Conservation (phyloP, 352 stramenopile genomes). For the Pythium aristosporum region DNA sequence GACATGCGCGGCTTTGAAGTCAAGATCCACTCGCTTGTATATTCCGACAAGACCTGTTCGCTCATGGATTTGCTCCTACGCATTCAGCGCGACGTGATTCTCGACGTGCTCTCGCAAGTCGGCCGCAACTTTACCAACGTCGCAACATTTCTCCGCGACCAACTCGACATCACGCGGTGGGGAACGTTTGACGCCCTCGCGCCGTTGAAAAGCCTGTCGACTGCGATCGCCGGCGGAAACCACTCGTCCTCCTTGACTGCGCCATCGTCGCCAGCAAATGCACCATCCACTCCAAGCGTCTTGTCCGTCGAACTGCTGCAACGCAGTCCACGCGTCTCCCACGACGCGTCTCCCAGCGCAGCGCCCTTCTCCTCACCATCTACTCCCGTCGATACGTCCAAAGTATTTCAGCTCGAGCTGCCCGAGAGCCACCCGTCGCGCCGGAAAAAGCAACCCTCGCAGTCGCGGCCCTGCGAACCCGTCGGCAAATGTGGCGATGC, state of each 20-base stretch:
- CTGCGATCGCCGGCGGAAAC: conserved; percentile 25
- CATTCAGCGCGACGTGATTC: conserved; percentile 75
- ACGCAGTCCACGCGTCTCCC: conserved; percentile 22
- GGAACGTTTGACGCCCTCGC: conserved; percentile 64
- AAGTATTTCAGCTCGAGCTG: conserved; percentile 46
- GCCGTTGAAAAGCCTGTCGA: conserved; percentile 52
- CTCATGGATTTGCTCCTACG: conserved; percentile 65
- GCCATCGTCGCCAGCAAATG: not conserved
- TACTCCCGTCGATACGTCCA: conserved; percentile 17
- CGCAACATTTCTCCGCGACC: conserved; percentile 74
- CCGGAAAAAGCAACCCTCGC: conserved; percentile 33
- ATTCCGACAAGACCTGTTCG: conserved; percentile 87
- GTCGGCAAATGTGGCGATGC: conserved; percentile 2
- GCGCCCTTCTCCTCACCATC: not conserved
- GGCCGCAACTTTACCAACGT: conserved; percentile 88
- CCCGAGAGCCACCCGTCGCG: conserved; percentile 44
- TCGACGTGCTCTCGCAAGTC: conserved; percentile 83
- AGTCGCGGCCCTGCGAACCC: conserved; percentile 6
- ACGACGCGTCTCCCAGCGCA: not conserved
- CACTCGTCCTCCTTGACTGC: not conserved
- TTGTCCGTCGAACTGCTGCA: conserved; percentile 23
- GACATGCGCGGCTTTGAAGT: conserved; percentile 85
- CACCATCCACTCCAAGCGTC: conserved; percentile 10
- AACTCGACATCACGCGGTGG: conserved; percentile 73
- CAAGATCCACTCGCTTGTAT: conserved; percentile 85